Conservation (phyloP, 768 basidiomycete genomes). For the Macrocybe gigantea region DNA sequence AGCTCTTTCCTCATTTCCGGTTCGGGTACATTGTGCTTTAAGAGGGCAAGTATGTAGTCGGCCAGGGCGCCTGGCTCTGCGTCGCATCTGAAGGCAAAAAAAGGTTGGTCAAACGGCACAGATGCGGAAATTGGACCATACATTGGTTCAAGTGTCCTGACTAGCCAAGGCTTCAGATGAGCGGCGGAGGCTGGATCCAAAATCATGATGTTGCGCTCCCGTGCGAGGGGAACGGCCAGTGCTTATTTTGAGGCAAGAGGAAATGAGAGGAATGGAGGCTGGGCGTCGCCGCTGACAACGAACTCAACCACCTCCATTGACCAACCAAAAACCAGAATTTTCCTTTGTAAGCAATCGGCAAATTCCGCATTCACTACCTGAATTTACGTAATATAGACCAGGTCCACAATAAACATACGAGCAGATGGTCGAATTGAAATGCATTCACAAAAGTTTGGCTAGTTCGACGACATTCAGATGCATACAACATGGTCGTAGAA, state of each 20-base stretch:
- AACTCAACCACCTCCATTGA: too few relatives aligned
- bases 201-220: slow-evolving; percentile 39
- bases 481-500: too few relatives aligned
- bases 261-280: slow-evolving; percentile 1
- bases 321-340: too few relatives aligned
- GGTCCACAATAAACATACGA: too few relatives aligned
- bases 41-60: slow-evolving; percentile 89
- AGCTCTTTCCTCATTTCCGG: slow-evolving; percentile 79
- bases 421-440: too few relatives aligned
- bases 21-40: slow-evolving; percentile 86
- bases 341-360: slow-evolving; percentile 13
- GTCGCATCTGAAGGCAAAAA: slow-evolving; percentile 65
- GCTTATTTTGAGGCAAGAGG: slow-evolving; percentile 5
- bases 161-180: slow-evolving; percentile 84
- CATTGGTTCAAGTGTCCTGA: slow-evolving; percentile 89
- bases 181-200: slow-evolving; percentile 58
- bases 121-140: slow-evolving; percentile 26
- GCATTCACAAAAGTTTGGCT: too few relatives aligned
- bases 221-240: background rate
- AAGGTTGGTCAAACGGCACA: slow-evolving; percentile 8
- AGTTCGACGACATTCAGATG: too few relatives aligned
- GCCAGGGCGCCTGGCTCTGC: slow-evolving; percentile 92
- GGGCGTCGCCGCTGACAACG: background rate
- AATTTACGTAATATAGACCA: too few relatives aligned
- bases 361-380: slow-evolving; percentile 2